These are phyloP conservation scores for Lolium perenne DNA, from an alignment of 176 grass and related monocot species.

Conservation along the genomic window DNA sequence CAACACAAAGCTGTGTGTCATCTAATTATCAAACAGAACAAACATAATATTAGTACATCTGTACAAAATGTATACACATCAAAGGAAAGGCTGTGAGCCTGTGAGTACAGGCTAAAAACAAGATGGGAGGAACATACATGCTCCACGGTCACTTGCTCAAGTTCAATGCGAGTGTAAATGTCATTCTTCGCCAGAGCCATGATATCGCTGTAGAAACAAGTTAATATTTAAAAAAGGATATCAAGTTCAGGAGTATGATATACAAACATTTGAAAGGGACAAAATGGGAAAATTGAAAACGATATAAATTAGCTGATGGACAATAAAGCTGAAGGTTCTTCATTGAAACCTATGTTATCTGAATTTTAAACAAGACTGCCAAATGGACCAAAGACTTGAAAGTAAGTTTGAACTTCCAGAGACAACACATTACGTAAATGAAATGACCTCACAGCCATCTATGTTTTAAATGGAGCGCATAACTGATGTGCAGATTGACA, in stretches of 20 bases:
- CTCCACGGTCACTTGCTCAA: slow-evolving; percentile 62
- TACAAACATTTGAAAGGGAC: neutral
- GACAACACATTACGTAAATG: neutral
- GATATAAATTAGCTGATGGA: slow-evolving; percentile 8
- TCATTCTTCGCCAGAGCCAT: slow-evolving; percentile 73
- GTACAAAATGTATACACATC: neutral
- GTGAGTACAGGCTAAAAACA: neutral
- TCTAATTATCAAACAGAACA: neutral
- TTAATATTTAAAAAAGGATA: neutral
- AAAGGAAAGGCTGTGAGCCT: neutral
- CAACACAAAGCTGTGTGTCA: neutral
- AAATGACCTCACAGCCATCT: neutral
- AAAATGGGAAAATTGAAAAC: slow-evolving; percentile 8
- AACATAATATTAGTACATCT: slow-evolving; percentile 15
- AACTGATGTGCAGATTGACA: neutral
- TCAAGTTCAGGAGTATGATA: neutral
- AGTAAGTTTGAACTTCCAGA: neutral
- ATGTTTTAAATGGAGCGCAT: slow-evolving; percentile 31
- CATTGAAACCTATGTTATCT: neutral
- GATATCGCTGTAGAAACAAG: slow-evolving; percentile 60
- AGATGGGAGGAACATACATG: slow-evolving; percentile 48
- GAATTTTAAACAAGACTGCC: neutral
- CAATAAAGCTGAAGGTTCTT: neutral
- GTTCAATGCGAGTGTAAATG: slow-evolving; percentile 62
- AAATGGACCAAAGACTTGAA: neutral